phyloP scores from a whole-genome alignment of 148 eudicot species.

The Chenopodium album region DNA sequence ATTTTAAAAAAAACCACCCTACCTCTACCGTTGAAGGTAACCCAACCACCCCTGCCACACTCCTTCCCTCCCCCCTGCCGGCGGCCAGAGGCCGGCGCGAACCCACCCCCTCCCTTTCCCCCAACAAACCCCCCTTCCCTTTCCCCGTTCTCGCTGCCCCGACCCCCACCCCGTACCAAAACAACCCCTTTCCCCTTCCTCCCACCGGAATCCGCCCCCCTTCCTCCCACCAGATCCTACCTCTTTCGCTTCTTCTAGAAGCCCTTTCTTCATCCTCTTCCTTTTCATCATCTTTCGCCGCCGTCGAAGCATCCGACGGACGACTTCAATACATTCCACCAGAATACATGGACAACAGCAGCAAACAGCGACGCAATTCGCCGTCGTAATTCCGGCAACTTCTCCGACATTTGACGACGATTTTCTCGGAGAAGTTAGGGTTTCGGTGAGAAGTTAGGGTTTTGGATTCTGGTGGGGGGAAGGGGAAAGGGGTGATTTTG shows the following conservation, averaged over 20 bases:
- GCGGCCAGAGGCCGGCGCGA: too few relatives aligned
- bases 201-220: not conserved
- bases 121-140: too few relatives aligned
- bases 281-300: constrained; percentile 11
- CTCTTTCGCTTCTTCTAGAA: constrained; percentile 6
- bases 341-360: constrained; percentile 71
- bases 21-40: too few relatives aligned
- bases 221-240: constrained; percentile 3
- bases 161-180: too few relatives aligned
- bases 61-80: too few relatives aligned
- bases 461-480: not conserved
- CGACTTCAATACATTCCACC: constrained; percentile 41
- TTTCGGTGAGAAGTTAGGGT: constrained; percentile 6
- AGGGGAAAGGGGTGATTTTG: too few relatives aligned
- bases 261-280: constrained; percentile 24
- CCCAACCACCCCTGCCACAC: too few relatives aligned
- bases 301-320: constrained; percentile 40
- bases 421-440: not conserved
- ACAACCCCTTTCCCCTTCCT: too few relatives aligned
- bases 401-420: constrained; percentile 44
- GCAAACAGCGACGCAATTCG: constrained; percentile 59
- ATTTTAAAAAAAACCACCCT: too few relatives aligned
- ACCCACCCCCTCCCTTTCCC: too few relatives aligned
- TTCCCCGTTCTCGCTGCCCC: too few relatives aligned
- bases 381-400: constrained; percentile 62